phyloP scores from a whole-genome alignment of 2,329 filamentous ascomycete species.

The Venturia carpophila region DNA sequence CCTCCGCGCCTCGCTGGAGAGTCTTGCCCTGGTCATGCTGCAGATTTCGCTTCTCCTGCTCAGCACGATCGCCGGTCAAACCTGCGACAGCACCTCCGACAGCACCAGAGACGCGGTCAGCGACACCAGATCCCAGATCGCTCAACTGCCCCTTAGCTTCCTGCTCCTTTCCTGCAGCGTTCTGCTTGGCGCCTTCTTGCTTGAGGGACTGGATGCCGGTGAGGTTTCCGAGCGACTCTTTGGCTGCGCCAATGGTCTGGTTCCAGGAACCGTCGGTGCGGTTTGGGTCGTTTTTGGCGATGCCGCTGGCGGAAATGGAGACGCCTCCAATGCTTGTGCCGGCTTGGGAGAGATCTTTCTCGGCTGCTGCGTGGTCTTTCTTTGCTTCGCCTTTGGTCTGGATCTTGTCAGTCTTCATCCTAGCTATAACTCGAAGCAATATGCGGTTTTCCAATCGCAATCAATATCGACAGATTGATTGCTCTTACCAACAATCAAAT shows the following conservation, averaged over 20 bases:
- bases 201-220: constrained; percentile 70
- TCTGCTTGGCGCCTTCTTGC: constrained; percentile 66
- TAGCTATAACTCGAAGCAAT: constrained; percentile 15
- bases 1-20: constrained; percentile 72
- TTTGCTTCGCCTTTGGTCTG: constrained; percentile 54
- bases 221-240: constrained; percentile 70
- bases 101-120: constrained; percentile 56
- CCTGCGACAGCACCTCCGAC: constrained; percentile 65
- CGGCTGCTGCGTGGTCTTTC: constrained; percentile 56
- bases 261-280: constrained; percentile 70
- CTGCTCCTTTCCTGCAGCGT: constrained; percentile 68
- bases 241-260: constrained; percentile 79
- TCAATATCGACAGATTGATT: not conserved
- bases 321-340: constrained; percentile 66
- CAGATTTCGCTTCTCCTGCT: constrained; percentile 56
- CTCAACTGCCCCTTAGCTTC: constrained; percentile 75
- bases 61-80: constrained; percentile 60
- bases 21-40: constrained; percentile 80
- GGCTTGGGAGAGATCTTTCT: constrained; percentile 68
- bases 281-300: constrained; percentile 63
- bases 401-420: constrained; percentile 24
- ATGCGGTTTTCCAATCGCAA: constrained; percentile 14
- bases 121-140: constrained; percentile 60
- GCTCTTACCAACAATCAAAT: not conserved
- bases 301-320: constrained; percentile 61